Evolutionary conservation across 805 yeast species (phyloP).

Genomic region (Yamadazyma scolyti): DNA sequence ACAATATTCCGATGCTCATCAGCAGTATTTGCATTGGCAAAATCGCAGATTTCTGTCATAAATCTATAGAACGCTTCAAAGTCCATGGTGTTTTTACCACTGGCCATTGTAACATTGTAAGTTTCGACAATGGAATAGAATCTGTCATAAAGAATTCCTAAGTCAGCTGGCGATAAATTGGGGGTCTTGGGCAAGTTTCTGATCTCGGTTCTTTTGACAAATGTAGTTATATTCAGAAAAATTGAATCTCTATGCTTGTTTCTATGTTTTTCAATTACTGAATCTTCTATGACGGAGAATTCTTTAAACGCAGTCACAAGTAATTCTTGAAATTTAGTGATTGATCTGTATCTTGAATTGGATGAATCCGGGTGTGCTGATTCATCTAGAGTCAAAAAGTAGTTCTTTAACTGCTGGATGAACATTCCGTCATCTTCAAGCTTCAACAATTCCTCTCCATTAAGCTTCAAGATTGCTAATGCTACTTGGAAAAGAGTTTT

Average conservation of each 20-base stretch:
- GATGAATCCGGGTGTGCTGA: constrained; percentile 72
- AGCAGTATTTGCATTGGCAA: constrained; percentile 41
- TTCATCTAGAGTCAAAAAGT: constrained; percentile 72
- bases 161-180: constrained; percentile 52
- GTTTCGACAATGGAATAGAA: constrained; percentile 74
- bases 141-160: constrained; percentile 78
- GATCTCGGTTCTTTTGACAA: constrained; percentile 88
- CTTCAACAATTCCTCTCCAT: constrained; percentile 76
- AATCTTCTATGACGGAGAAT: constrained; percentile 76
- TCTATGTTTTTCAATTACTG: constrained; percentile 65
- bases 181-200: constrained; percentile 77
- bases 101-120: constrained; percentile 46
- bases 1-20: constrained; percentile 13
- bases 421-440: constrained; percentile 92
- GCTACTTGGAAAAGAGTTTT: constrained; percentile 89
- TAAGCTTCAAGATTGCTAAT: constrained; percentile 80
- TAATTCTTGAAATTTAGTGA: constrained; percentile 85
- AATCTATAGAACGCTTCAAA: constrained; percentile 68
- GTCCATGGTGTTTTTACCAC: constrained; percentile 66
- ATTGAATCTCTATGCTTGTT: constrained; percentile 70
- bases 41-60: constrained; percentile 75
- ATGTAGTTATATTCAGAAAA: constrained; percentile 79
- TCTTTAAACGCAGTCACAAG: constrained; percentile 91
- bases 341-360: constrained; percentile 58
- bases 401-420: constrained; percentile 78